Evolutionary conservation across 176 grass and related monocot species (phyloP).

Genomic region (Elymus sibiricus): DNA sequence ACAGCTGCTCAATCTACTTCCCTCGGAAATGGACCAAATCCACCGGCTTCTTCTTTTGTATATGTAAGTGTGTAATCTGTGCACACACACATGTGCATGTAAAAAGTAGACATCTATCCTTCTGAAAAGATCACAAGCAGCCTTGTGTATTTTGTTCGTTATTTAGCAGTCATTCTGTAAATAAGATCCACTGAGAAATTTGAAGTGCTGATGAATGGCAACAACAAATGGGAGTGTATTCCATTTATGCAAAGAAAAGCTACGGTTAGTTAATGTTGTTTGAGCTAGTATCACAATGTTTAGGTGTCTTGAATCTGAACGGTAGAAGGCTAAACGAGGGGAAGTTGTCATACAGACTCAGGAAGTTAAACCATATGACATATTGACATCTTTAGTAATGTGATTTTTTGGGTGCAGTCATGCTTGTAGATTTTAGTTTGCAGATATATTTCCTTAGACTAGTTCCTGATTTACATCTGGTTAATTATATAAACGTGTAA

Average conservation of each 20-base stretch:
- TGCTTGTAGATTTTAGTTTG: not conserved
- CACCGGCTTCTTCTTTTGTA: slow-evolving; percentile 1
- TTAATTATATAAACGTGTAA: not conserved
- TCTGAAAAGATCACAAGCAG: not conserved
- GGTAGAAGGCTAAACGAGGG: not conserved
- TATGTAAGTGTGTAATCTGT: slow-evolving; percentile 41
- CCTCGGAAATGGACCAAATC: slow-evolving; percentile 18
- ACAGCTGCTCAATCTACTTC: slow-evolving; percentile 32
- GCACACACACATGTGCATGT: not conserved
- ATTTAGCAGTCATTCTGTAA: not conserved
- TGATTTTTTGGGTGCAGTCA: not conserved
- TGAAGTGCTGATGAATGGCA: not conserved
- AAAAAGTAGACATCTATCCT: not conserved
- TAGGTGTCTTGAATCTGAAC: slow-evolving; percentile 7
- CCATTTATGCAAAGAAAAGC: not conserved
- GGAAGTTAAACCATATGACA: not conserved
- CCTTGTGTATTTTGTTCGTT: not conserved
- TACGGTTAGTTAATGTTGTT: not conserved
- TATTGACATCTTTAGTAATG: slow-evolving; percentile 9
- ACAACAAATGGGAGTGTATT: not conserved
- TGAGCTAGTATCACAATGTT: not conserved
- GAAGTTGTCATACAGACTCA: not conserved
- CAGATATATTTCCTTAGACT: not conserved
- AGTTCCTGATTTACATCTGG: not conserved
- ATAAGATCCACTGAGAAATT: not conserved